These are phyloP conservation scores for Papiliotrema laurentii DNA, from an alignment of 1,284 basidiomycete genomes.

Conservation along the genomic window DNA sequence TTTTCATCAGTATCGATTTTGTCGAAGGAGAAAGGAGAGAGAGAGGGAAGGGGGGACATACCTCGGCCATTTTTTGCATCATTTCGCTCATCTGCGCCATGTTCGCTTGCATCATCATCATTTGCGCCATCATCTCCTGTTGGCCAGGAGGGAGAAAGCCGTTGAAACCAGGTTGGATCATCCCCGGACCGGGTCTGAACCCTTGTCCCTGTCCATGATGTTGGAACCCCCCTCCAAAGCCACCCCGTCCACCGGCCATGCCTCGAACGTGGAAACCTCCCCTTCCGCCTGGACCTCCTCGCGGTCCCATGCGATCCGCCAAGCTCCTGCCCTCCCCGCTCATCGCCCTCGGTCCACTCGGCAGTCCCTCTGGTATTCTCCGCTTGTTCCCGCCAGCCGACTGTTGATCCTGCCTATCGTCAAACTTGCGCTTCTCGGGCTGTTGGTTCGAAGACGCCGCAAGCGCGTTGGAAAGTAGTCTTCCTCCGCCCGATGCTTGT, in stretches of 20 bases:
- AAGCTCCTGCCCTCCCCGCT: conserved; percentile 15
- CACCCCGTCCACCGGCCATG: conserved; percentile 4
- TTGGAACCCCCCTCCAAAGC: conserved; percentile 8
- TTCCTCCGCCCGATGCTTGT: neutral
- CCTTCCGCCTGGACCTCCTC: conserved; percentile 1
- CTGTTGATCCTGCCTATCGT: neutral
- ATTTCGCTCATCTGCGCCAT: conserved; percentile 50
- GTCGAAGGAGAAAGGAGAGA: too few species aligned
- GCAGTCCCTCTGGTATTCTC: conserved; percentile 13
- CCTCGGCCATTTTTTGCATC: conserved; percentile 46
- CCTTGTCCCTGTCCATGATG: conserved; percentile 1
- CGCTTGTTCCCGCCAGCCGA: too few species aligned
- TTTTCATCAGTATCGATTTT: conserved; percentile 1
- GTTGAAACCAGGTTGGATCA: conserved; percentile 19
- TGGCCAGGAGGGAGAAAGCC: conserved; percentile 32
- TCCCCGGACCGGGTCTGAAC: neutral
- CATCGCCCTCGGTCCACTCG: conserved; percentile 11
- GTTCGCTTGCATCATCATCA: conserved; percentile 50
- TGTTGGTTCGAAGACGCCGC: neutral
- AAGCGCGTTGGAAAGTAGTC: conserved; percentile 1
- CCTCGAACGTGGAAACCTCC: conserved; percentile 19
- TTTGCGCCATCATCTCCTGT: conserved; percentile 49
- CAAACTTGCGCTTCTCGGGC: conserved; percentile 17
- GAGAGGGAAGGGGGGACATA: conserved; percentile 19
- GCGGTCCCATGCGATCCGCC: conserved; percentile 14